Evolutionary conservation across 2,329 filamentous ascomycete species (phyloP), one percentile per base, ranked within the genome.

Genomic region (Chalaropsis thielavioides): DNA sequence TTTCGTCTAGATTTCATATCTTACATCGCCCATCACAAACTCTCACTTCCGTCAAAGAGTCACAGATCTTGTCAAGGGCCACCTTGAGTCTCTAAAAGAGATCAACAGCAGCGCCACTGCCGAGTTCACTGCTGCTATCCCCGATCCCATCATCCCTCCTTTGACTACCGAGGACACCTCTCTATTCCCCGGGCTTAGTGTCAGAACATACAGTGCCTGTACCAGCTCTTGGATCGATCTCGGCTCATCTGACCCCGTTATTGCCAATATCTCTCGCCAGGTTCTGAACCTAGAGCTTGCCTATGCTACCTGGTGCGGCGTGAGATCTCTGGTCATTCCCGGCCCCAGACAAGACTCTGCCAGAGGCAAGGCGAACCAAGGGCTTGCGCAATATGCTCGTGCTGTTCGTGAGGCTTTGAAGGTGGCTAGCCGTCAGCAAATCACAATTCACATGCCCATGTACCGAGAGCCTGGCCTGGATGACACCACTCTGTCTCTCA

Each of bases 201-300:
- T 91, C 67, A 84, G 85, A 68, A 88, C 91, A 63, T 79, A 94
- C 67, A 81, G 95, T 61, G 89, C 85, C 15, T 86, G 88, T 66
- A 84, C 85, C n/a, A 96, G 91, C 74, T 83, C 90, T 5, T 97
- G 92, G 92, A 92, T 96, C 69, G 92, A 97, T 72, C 77, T 97
- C 13, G 87, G 86, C 70, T 95, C 92, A 1, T 77, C 85, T 1
- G 88, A 96, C 73, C 89, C 91, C 6, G 75, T 92, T 68, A 86
- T 97, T 68, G 85, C 90, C 7, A 89, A 89, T 73, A 81, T 97
- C 66, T 96, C 92, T 43, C 85, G 89, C 56, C 92, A 96, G 75
- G 88, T 95, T 6, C 79, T 99, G 68, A 91, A 91, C 72, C 81
- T 96, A 46, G 94, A 99, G 73, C 82, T 97, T 60, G 89, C 90